Percentiles rank a stretch among this genome's conserved stretches.
phyloP scores from a whole-genome alignment of 371 early-diverging fungal species.

The Catenaria anguillulae region DNA sequence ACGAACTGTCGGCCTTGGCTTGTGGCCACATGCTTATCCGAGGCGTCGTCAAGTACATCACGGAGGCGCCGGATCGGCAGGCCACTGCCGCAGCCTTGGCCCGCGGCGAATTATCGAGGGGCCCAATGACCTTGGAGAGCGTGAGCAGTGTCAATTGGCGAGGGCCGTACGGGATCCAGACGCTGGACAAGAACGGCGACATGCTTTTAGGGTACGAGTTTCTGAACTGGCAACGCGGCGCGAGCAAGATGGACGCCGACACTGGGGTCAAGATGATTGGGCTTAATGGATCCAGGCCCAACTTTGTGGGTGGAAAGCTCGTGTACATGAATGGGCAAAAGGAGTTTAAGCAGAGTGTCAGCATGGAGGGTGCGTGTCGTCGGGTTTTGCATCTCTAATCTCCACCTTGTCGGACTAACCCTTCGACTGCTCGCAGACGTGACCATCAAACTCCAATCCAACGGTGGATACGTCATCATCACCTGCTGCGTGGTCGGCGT shows the following conservation, averaged over 20 bases:
- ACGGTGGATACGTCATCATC: neutral
- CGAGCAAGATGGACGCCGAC: too few relatives aligned
- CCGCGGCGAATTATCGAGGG: neutral
- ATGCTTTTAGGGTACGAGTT: neutral
- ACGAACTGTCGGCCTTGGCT: neutral
- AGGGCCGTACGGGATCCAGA: neutral
- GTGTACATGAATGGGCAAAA: too few relatives aligned
- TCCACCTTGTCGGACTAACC: neutral
- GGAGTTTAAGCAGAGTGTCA: too few relatives aligned
- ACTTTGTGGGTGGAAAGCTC: too few relatives aligned
- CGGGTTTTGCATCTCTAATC: too few relatives aligned
- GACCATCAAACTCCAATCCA: neutral
- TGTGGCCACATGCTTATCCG: neutral
- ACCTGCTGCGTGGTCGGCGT: too few relatives aligned
- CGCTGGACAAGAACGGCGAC: neutral
- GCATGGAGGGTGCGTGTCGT: too few relatives aligned
- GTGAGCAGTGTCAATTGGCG: neutral
- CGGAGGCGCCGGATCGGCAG: neutral
- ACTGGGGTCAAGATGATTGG: too few relatives aligned
- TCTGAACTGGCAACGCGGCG: neutral
- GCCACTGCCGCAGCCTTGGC: neutral
- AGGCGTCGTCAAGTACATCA: neutral
- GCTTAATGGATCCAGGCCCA: too few relatives aligned
- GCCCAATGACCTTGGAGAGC: neutral
- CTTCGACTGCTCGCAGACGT: too few relatives aligned